Conservation (phyloP, 768 basidiomycete genomes). For the Boletus sensibilis region DNA sequence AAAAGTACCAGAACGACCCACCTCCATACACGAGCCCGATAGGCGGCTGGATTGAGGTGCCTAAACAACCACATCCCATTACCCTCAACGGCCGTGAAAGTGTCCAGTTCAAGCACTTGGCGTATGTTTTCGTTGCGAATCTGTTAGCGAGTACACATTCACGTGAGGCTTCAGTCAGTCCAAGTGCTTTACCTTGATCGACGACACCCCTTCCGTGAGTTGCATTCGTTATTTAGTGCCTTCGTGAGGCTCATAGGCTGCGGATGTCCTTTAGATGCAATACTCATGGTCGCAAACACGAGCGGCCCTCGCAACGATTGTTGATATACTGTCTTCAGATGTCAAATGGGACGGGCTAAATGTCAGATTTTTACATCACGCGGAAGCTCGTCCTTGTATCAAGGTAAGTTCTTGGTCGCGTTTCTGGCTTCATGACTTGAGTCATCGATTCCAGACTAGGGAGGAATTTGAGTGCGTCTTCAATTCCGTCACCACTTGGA, state of each 20-base stretch:
- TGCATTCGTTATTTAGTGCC: background rate
- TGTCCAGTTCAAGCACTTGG: constrained; percentile 18
- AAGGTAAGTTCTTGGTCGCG: constrained; percentile 4
- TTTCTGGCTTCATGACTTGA: background rate
- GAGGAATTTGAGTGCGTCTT: constrained; percentile 20
- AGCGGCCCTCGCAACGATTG: constrained; percentile 14
- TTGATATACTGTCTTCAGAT: constrained; percentile 13
- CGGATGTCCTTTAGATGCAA: constrained; percentile 17
- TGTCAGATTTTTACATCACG: constrained; percentile 19
- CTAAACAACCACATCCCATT: constrained; percentile 7
- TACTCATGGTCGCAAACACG: constrained; percentile 22
- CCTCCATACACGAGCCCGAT: constrained; percentile 17
- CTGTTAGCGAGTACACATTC: background rate
- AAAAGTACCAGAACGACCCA: background rate
- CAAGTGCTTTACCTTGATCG: constrained; percentile 24
- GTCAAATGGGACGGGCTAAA: constrained; percentile 18
- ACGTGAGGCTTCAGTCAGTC: constrained; percentile 13
- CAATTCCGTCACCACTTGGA: constrained; percentile 18
- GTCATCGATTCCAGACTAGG: constrained; percentile 4
- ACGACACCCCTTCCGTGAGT: constrained; percentile 23
- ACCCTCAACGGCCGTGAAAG: constrained; percentile 11
- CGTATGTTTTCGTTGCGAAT: constrained; percentile 11
- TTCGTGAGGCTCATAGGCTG: background rate
- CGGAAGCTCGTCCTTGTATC: background rate
- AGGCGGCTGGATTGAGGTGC: constrained; percentile 10